These are phyloP conservation scores for Raphanus raphanistrum DNA, from an alignment of 345 rosid species.

Conservation along the genomic window DNA sequence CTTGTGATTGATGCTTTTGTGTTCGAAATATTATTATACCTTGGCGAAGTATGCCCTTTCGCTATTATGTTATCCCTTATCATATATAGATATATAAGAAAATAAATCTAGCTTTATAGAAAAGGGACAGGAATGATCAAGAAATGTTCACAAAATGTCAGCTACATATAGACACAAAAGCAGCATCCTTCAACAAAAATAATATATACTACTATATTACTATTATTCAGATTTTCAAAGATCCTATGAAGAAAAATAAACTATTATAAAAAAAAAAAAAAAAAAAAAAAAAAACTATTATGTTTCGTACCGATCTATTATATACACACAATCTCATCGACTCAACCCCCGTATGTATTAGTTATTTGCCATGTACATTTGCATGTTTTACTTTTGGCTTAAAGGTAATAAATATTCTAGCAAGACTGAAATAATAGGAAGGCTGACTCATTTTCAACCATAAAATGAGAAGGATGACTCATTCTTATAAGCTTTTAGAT, in stretches of 20 bases:
- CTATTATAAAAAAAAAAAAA: no score
- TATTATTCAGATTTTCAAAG: not conserved
- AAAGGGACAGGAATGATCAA: constrained; percentile 24
- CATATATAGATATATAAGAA: not conserved
- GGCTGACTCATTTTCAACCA: no score
- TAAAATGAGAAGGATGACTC: not conserved
- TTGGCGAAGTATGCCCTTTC: constrained; percentile 8
- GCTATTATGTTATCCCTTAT: not conserved
- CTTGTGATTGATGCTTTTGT: constrained; percentile 17
- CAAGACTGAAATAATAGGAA: no score
- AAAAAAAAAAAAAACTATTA: not conserved
- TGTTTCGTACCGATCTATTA: not conserved
- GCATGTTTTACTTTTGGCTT: not conserved
- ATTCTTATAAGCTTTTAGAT: not conserved
- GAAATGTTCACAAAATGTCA: constrained; percentile 18
- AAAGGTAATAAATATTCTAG: no score
- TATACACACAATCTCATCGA: not conserved
- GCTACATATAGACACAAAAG: constrained; percentile 31
- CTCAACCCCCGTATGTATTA: not conserved
- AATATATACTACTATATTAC: not conserved
- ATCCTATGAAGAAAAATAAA: not conserved
- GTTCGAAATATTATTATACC: constrained; percentile 14
- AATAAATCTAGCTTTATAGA: constrained; percentile 21
- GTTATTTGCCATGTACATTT: not conserved
- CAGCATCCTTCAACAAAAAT: constrained; percentile 18